Base-by-base conservation (phyloP, 2,329 filamentous ascomycete genomes). In the Lasiodiplodia theobromae region DNA sequence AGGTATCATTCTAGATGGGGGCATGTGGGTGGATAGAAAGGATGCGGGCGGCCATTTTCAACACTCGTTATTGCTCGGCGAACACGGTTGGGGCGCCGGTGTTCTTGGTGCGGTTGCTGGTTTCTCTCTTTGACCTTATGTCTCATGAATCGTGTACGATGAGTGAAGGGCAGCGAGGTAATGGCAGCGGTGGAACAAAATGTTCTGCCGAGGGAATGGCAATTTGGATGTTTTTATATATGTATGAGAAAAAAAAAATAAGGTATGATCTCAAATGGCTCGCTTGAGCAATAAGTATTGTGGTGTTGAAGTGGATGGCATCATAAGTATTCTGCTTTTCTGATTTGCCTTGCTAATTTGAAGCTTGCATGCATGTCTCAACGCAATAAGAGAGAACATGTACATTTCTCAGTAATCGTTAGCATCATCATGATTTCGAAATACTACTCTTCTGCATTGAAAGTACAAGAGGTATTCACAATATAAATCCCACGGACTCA, bases 61-160 rank as follows among this genome's bases (percentile, higher is more conserved):
- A 47, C 57, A 47, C 25, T 60, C 57, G 38, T 60, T 60, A n/a
- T 31, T 47, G 16, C n/a, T 57, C 18, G n/a, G 54, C 21, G 54
- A 11, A 14, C 10, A 37, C 16, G 25, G 60, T 52, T 31, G 34
- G 18, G 44, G 18, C n/a, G 44, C 44, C 31, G 28, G 11, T 38
- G n/a, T 38, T 37, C n/a, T 58, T 25, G n/a, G 44, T 64, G 60
- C 12, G 40, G 60, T 5, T 14, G 44, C 44, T 37, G 18, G 52
- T 12, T 52, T 38, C 7, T 37, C 44, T 64, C 37, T 37, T 58
- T 58, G 25, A 16, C 28, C 28, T 14, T 18, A 12, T 31, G 23
- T 37, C 44, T 37, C 25, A 47, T 60, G 37, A 6, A 21, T 25
- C 37, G 25, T 60, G 38, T 60, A 47, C 23, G 57, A 47, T 60